Conservation (phyloP, 2,329 filamentous ascomycete genomes). For the Pyrenochaeta sp. region DNA sequence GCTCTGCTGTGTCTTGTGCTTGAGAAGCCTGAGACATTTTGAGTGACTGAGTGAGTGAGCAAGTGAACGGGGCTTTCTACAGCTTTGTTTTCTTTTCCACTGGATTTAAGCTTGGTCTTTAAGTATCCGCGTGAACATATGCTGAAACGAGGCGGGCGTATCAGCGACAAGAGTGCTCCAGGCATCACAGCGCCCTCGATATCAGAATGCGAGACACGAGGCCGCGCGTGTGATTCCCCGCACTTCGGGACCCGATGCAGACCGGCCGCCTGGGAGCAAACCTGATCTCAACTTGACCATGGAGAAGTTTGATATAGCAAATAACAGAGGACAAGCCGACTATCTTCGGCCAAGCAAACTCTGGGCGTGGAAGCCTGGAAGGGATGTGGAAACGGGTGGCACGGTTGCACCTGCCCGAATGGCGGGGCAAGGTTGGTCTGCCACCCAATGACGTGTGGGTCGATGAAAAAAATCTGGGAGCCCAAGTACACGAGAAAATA, state of each 20-base stretch:
- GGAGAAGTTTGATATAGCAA: neutral
- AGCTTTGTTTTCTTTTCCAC: neutral
- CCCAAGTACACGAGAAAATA: slow-evolving; percentile 32
- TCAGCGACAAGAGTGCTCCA: slow-evolving; percentile 5
- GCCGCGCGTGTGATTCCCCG: neutral
- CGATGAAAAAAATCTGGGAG: slow-evolving; percentile 27
- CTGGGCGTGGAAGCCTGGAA: neutral
- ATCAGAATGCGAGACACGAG: neutral
- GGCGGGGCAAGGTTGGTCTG: slow-evolving; percentile 17
- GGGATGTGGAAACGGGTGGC: neutral
- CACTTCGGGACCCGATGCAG: neutral
- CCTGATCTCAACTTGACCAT: neutral
- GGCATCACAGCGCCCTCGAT: slow-evolving; percentile 3
- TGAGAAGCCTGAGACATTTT: slow-evolving; percentile 18
- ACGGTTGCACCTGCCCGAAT: slow-evolving; percentile 21
- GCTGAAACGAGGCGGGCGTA: neutral
- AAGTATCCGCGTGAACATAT: slow-evolving; percentile 1
- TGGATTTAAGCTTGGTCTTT: neutral
- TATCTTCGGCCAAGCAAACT: neutral
- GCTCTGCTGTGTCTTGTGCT: slow-evolving; percentile 3
- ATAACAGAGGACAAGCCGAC: neutral
- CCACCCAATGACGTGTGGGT: slow-evolving; percentile 35
- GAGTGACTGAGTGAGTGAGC: neutral
- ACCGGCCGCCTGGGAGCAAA: neutral
- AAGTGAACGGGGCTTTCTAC: neutral